Evolutionary conservation across 140 eudicot genomes (phyloP).

Genomic region (Eryngium alpinum): DNA sequence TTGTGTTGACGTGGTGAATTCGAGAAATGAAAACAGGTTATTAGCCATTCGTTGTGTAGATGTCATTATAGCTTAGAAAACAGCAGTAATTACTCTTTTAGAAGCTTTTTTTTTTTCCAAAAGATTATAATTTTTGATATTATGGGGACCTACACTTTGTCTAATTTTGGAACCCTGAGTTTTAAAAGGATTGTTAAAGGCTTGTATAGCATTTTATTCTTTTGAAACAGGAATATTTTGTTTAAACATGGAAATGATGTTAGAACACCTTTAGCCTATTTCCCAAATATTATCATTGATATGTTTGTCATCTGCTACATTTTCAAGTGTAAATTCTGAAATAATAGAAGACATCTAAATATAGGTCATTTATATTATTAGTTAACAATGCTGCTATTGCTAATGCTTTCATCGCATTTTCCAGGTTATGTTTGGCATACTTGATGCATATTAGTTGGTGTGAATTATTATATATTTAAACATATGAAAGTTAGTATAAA

Average conservation of each 20-base stretch:
- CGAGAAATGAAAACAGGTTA: slow-evolving; percentile 63
- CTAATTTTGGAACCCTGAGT: slow-evolving; percentile 5
- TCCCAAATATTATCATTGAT: too few species aligned
- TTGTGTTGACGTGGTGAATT: slow-evolving; percentile 29
- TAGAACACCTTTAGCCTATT: too few species aligned
- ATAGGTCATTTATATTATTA: too few species aligned
- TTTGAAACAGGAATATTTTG: too few species aligned
- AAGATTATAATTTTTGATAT: slow-evolving; percentile 4
- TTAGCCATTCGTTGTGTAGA: background rate
- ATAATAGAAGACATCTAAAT: too few species aligned
- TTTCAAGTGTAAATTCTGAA: too few species aligned
- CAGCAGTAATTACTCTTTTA: slow-evolving; percentile 1
- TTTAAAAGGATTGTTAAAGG: background rate
- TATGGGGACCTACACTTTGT: slow-evolving; percentile 7
- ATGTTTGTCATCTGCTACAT: too few species aligned
- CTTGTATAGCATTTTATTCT: too few species aligned
- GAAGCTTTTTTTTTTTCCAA: slow-evolving; percentile 7
- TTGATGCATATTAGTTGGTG: background rate
- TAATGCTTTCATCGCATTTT: background rate
- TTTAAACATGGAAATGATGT: too few species aligned
- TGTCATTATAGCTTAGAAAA: background rate
- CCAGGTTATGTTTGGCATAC: background rate
- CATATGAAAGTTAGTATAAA: background rate
- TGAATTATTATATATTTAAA: too few species aligned
- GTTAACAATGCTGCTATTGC: background rate